Conservation (phyloP, 805 yeast genomes). For the Pichia manshurica region DNA sequence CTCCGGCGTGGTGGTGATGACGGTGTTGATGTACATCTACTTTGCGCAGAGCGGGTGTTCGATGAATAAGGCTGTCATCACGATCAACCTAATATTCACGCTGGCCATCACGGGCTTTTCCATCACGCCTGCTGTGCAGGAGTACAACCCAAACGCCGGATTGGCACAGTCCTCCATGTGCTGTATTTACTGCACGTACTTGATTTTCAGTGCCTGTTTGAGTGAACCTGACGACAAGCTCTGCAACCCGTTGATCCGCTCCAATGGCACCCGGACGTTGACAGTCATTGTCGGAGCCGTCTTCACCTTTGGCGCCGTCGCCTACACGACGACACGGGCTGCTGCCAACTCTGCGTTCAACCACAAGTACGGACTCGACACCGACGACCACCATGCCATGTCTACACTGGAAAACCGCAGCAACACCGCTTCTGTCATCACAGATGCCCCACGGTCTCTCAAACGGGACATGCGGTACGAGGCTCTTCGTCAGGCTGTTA, state of each 20-base stretch:
- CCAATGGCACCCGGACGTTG: slow-evolving; percentile 83
- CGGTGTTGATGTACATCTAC: slow-evolving; percentile 71
- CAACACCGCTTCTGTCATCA: slow-evolving; percentile 32
- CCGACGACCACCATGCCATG: slow-evolving; percentile 13
- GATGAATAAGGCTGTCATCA: slow-evolving; percentile 84
- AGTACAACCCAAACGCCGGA: slow-evolving; percentile 90
- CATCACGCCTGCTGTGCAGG: slow-evolving; percentile 79
- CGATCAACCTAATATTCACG: slow-evolving; percentile 64
- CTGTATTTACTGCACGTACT: slow-evolving; percentile 83
- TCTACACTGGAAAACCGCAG: slow-evolving; percentile 16
- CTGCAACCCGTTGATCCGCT: slow-evolving; percentile 89
- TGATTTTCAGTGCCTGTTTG: slow-evolving; percentile 87
- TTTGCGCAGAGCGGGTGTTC: slow-evolving; percentile 79
- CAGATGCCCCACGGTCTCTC: slow-evolving; percentile 42
- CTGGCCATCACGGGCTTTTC: slow-evolving; percentile 64
- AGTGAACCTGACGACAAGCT: slow-evolving; percentile 92
- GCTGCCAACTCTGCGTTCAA: slow-evolving; percentile 74
- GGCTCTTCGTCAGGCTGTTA: slow-evolving; percentile 92
- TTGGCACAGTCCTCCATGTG: slow-evolving; percentile 97
- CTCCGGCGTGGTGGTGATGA: slow-evolving; percentile 62
- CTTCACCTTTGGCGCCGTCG: slow-evolving; percentile 91
- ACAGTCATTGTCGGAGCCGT: slow-evolving; percentile 85
- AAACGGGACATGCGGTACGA: slow-evolving; percentile 74
- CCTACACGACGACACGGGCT: slow-evolving; percentile 95
- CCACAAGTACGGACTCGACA: slow-evolving; percentile 22